Conservation (phyloP, 768 basidiomycete genomes). For the Termitomyces bulborhizus region DNA sequence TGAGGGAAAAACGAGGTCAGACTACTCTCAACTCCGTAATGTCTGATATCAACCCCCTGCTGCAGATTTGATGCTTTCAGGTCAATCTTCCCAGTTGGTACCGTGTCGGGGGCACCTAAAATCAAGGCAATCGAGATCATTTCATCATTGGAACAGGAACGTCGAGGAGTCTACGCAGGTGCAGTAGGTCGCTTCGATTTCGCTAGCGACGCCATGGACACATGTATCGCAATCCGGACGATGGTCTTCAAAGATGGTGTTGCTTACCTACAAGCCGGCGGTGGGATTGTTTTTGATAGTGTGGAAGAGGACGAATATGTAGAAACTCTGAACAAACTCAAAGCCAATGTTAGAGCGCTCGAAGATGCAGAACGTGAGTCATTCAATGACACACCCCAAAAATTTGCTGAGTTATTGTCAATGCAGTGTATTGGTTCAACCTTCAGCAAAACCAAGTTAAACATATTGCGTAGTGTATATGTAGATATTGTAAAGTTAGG, state of each 20-base stretch:
- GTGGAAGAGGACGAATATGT: slow-evolving; percentile 96
- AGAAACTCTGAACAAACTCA: slow-evolving; percentile 94
- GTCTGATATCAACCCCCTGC: slow-evolving; percentile 1
- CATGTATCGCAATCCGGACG: slow-evolving; percentile 96
- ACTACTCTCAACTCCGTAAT: not conserved
- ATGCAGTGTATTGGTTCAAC: slow-evolving; percentile 64
- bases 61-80: slow-evolving; percentile 95
- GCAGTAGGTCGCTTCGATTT: slow-evolving; percentile 99
- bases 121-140: slow-evolving; percentile 97
- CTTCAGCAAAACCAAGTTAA: slow-evolving; percentile 43
- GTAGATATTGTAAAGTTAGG: slow-evolving; percentile 2
- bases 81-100: slow-evolving; percentile 98
- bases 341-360: slow-evolving; percentile 79
- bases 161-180: slow-evolving; percentile 92
- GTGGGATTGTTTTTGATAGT: slow-evolving; percentile 95
- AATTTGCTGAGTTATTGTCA: slow-evolving; percentile 12
- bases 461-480: slow-evolving; percentile 12
- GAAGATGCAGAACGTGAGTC: slow-evolving; percentile 76
- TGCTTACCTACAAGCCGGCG: slow-evolving; percentile 92
- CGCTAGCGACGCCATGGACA: slow-evolving; percentile 92
- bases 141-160: slow-evolving; percentile 79
- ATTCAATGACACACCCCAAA: not conserved
- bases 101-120: slow-evolving; percentile 97
- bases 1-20: slow-evolving; percentile 75
- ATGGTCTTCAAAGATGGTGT: slow-evolving; percentile 95